These are phyloP conservation scores for Paratrypanosoma confusum DNA, from an alignment of 208 protist genomes.

Conservation along the genomic window DNA sequence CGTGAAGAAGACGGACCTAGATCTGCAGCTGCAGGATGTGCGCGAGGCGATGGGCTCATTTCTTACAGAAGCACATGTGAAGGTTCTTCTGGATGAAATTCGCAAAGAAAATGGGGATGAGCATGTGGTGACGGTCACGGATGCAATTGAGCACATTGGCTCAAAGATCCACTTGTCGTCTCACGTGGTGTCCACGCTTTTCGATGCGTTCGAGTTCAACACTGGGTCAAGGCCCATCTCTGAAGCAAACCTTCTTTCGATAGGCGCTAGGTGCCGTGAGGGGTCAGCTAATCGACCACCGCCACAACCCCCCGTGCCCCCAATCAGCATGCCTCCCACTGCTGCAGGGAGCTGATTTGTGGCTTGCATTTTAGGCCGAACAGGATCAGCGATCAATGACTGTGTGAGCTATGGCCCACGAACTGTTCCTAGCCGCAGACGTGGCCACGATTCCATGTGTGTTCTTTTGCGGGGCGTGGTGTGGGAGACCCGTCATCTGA, in stretches of 20 bases:
- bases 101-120: conserved; percentile 60
- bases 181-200: conserved; percentile 79
- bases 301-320: too few relatives aligned
- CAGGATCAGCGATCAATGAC: too few relatives aligned
- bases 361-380: too few relatives aligned
- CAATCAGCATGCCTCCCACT: too few relatives aligned
- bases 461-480: too few relatives aligned
- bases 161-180: conserved; percentile 78
- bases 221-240: conserved; percentile 73
- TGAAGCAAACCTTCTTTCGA: conserved; percentile 56
- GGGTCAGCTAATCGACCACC: too few relatives aligned
- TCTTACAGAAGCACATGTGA: conserved; percentile 71
- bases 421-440: too few relatives aligned
- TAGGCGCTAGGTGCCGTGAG: conserved; percentile 74
- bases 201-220: conserved; percentile 83
- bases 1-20: conserved; percentile 63
- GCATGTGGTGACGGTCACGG: conserved; percentile 65
- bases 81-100: conserved; percentile 68
- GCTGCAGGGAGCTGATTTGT: too few relatives aligned
- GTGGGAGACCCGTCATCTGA: too few relatives aligned
- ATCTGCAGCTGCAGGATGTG: conserved; percentile 45
- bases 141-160: conserved; percentile 77
- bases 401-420: too few relatives aligned
- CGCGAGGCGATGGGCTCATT: conserved; percentile 56
- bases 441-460: too few relatives aligned